These are phyloP conservation scores for Parascedosporium putredinis DNA, from an alignment of 2,329 filamentous ascomycete species.

Conservation along the genomic window DNA sequence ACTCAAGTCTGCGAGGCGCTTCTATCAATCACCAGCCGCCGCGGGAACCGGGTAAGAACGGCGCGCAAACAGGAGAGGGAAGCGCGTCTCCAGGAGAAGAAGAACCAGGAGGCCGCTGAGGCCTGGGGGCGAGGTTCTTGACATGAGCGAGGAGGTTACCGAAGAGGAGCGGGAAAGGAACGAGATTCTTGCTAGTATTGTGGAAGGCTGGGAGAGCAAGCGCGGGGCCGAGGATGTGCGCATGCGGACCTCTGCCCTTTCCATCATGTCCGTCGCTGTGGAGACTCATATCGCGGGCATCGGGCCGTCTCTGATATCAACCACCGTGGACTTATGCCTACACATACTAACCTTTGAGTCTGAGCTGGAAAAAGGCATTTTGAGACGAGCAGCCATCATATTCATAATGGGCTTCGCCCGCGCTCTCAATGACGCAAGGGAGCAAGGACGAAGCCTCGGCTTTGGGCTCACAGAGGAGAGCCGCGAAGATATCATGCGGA, in stretches of 20 bases:
- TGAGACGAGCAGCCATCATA: slow-evolving; percentile 56
- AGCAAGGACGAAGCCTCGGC: slow-evolving; percentile 32
- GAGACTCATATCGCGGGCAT: slow-evolving; percentile 51
- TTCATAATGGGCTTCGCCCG: slow-evolving; percentile 51
- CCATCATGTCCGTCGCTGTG: slow-evolving; percentile 48
- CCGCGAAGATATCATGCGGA: slow-evolving; percentile 49
- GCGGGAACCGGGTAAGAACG: slow-evolving; percentile 50
- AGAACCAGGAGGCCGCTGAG: slow-evolving; percentile 36
- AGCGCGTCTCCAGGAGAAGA: slow-evolving; percentile 36
- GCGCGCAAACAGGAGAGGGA: slow-evolving; percentile 43
- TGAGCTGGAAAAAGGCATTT: slow-evolving; percentile 48
- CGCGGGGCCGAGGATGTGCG: slow-evolving; percentile 58
- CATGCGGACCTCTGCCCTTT: slow-evolving; percentile 58
- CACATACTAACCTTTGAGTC: slow-evolving; percentile 53
- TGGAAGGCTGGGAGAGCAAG: slow-evolving; percentile 58
- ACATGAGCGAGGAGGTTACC: slow-evolving; percentile 33
- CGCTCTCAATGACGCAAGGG: slow-evolving; percentile 44
- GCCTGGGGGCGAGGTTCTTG: slow-evolving; percentile 45
- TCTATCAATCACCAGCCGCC: slow-evolving; percentile 53
- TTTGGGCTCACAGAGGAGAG: slow-evolving; percentile 46
- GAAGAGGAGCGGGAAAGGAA: slow-evolving; percentile 34
- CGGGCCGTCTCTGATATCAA: slow-evolving; percentile 39
- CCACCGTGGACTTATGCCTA: slow-evolving; percentile 52
- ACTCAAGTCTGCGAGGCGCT: slow-evolving; percentile 44
- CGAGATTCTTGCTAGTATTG: slow-evolving; percentile 46